Evolutionary conservation across 768 basidiomycete genomes (phyloP).

Genomic region (Sarcodon aspratus): DNA sequence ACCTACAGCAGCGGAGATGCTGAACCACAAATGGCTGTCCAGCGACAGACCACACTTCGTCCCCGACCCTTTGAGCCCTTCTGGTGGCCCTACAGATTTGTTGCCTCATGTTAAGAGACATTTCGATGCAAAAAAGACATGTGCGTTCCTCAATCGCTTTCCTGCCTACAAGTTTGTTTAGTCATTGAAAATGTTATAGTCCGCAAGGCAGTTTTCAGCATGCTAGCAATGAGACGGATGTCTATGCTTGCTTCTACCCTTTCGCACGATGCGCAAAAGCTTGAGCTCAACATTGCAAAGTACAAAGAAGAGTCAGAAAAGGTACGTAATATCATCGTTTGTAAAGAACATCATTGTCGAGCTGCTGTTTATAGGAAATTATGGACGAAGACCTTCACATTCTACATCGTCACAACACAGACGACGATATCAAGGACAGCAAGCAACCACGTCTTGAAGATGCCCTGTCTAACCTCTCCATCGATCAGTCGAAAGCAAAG

Average conservation of each 20-base stretch:
- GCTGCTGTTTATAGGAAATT: background rate
- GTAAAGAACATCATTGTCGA: background rate
- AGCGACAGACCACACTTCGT: conserved; percentile 62
- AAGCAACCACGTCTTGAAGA: background rate
- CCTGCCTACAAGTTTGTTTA: background rate
- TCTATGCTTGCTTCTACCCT: conserved; percentile 37
- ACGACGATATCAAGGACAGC: background rate
- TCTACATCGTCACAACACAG: background rate
- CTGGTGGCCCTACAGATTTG: conserved; percentile 62
- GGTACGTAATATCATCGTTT: conserved; percentile 17
- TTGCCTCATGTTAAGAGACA: conserved; percentile 83
- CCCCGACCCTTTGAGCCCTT: conserved; percentile 40
- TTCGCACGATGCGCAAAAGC: conserved; percentile 31
- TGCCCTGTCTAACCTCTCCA: too few species aligned
- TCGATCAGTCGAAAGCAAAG: too few species aligned
- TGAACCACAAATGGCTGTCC: conserved; percentile 78
- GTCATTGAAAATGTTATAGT: conserved; percentile 29
- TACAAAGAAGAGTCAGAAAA: conserved; percentile 79
- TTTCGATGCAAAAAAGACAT: conserved; percentile 81
- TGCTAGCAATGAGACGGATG: conserved; percentile 81
- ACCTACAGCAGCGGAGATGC: conserved; percentile 66
- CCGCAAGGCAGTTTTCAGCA: conserved; percentile 79
- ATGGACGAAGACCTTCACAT: background rate
- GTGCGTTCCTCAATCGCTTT: conserved; percentile 29
- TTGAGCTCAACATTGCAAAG: conserved; percentile 48